Conservation (phyloP, 176 grass and related monocot species). For the Triticum turgidum region DNA sequence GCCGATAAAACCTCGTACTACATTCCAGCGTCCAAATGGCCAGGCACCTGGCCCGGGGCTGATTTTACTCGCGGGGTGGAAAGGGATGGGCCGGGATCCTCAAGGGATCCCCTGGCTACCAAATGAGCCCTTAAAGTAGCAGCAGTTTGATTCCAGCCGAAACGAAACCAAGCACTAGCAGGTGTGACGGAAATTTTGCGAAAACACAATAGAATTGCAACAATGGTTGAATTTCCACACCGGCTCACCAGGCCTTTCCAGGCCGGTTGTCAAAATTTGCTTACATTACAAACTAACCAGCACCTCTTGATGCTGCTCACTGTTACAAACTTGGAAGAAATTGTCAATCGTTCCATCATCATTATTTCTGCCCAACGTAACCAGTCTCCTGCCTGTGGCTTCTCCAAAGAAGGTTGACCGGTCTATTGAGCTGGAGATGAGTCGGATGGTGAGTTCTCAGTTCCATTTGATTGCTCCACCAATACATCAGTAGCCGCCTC, state of each 20-base stretch:
- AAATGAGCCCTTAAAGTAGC: no score
- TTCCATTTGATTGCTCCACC: constrained; percentile 42
- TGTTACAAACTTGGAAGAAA: constrained; percentile 33
- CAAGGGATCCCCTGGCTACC: no score
- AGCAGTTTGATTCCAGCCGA: neutral
- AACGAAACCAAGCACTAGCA: neutral
- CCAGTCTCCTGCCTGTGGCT: constrained; percentile 7
- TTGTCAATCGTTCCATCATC: neutral
- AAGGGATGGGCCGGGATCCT: no score
- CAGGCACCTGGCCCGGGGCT: no score
- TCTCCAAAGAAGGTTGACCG: constrained; percentile 14
- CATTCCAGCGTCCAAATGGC: no score
- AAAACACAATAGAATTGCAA: neutral
- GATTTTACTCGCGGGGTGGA: no score
- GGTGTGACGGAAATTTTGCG: neutral
- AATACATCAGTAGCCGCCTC: neutral
- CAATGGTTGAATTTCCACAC: constrained; percentile 20
- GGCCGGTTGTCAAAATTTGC: constrained; percentile 36
- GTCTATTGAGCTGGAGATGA: constrained; percentile 39
- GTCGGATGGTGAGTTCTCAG: constrained; percentile 16
- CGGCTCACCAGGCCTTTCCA: neutral
- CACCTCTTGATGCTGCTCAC: neutral
- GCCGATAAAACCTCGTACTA: no score
- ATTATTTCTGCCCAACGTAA: constrained; percentile 34
- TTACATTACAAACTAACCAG: constrained; percentile 28